Evolutionary conservation across 2,329 filamentous ascomycete genomes (phyloP).

Genomic region (Cladosporium cucumerinum): DNA sequence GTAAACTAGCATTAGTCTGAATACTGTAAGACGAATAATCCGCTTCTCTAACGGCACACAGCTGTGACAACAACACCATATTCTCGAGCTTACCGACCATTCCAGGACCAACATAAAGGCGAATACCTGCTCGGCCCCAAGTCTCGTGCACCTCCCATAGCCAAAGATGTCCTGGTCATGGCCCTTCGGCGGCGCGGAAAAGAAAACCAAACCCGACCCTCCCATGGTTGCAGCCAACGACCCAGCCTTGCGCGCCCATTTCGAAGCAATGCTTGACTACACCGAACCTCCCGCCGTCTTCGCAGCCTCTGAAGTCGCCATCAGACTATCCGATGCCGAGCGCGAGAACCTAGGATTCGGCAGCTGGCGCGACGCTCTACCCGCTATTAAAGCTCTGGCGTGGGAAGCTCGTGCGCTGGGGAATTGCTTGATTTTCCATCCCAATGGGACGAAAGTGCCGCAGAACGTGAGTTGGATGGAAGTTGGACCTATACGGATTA

Average conservation of each 20-base stretch:
- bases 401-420: conserved; percentile 46
- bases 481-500: conserved; percentile 46
- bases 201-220: conserved; percentile 17
- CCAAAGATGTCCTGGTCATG: conserved; percentile 14
- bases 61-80: not conserved
- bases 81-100: not conserved
- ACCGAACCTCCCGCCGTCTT: conserved; percentile 46
- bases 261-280: conserved; percentile 30
- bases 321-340: conserved; percentile 41
- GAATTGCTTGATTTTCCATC: conserved; percentile 47
- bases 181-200: conserved; percentile 10
- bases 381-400: conserved; percentile 42
- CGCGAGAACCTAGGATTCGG: conserved; percentile 35
- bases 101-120: not conserved
- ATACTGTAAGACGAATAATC: not conserved
- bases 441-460: conserved; percentile 41
- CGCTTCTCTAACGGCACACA: not conserved
- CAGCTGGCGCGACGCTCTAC: conserved; percentile 48
- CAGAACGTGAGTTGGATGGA: conserved; percentile 36
- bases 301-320: conserved; percentile 50
- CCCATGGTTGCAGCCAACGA: conserved; percentile 28
- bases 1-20: not conserved
- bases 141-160: not conserved
- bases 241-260: conserved; percentile 26
- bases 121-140: not conserved